A percentile compares a stretch with the other conserved stretches of the same genome.
phyloP scores from a whole-genome alignment of 768 basidiomycete genomes.

The Boletellus ananas region DNA sequence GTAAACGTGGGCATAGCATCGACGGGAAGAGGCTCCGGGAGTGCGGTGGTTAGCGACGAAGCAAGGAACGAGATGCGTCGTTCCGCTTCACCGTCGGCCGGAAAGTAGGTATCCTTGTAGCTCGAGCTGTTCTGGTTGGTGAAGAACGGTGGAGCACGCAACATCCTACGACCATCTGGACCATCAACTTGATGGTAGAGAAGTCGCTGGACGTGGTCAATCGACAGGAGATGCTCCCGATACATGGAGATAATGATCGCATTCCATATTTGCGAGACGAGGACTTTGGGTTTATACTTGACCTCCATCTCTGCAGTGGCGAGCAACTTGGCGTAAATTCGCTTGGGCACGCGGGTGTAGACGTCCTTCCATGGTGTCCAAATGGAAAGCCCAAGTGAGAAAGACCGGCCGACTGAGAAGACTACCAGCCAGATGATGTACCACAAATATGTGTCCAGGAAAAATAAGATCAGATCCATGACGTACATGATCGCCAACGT shows the following conservation, averaged over 20 bases:
- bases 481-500: constrained; percentile 97
- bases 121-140: constrained; percentile 79
- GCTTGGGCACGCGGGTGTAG: constrained; percentile 91
- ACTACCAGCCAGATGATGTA: constrained; percentile 99
- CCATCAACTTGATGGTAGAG: constrained; percentile 96
- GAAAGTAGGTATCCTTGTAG: constrained; percentile 85
- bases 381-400: constrained; percentile 89
- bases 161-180: constrained; percentile 82
- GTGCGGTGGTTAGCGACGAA: constrained; percentile 90
- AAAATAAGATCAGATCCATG: constrained; percentile 97
- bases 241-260: constrained; percentile 99
- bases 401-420: constrained; percentile 87
- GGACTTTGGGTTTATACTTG: constrained; percentile 99
- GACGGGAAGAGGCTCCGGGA: constrained; percentile 93
- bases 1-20: constrained; percentile 99
- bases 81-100: constrained; percentile 90
- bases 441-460: constrained; percentile 99
- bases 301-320: constrained; percentile 98
- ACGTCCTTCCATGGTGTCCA: constrained; percentile 99
- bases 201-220: constrained; percentile 96
- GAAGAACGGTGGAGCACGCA: constrained; percentile 98
- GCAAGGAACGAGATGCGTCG: constrained; percentile 99
- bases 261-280: constrained; percentile 99
- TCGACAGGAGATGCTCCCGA: constrained; percentile 94
- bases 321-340: constrained; percentile 95